Conservation (phyloP, 2,329 filamentous ascomycete genomes). For the Pyricularia grisea region DNA sequence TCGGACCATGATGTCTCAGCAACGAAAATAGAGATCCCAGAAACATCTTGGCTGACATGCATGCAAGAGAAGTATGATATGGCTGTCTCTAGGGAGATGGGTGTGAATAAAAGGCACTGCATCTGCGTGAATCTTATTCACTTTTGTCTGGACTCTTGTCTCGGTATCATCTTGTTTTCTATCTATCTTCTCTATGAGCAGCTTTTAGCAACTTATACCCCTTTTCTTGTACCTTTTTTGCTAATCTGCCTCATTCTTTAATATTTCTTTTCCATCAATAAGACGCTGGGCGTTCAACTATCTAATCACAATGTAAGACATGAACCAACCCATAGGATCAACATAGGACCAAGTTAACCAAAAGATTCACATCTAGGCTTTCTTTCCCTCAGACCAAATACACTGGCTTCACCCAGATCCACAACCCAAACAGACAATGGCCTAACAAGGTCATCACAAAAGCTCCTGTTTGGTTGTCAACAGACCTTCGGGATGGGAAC, state of each 20-base stretch:
- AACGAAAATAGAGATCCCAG: too few relatives aligned
- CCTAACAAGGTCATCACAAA: conserved; percentile 73
- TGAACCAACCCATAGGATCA: not conserved
- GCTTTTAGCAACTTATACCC: not conserved
- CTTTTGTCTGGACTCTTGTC: not conserved
- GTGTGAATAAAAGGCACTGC: not conserved
- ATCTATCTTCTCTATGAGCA: too few relatives aligned
- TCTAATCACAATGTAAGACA: not conserved
- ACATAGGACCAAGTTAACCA: not conserved
- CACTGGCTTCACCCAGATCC: not conserved
- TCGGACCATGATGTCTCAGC: too few relatives aligned
- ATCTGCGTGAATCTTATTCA: not conserved
- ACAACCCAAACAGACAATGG: conserved; percentile 62
- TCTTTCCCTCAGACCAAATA: not conserved
- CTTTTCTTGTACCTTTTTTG: not conserved
- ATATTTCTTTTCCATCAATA: not conserved
- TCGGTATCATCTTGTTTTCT: not conserved
- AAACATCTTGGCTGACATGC: not conserved
- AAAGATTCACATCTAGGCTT: not conserved
- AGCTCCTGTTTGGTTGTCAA: conserved; percentile 83
- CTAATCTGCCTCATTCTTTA: not conserved
- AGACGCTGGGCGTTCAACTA: not conserved
- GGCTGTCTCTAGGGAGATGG: not conserved
- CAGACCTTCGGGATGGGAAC: conserved; percentile 85
- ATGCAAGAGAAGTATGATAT: not conserved